Conservation (phyloP, 208 protist species). For the Wallacemonas sp. region DNA sequence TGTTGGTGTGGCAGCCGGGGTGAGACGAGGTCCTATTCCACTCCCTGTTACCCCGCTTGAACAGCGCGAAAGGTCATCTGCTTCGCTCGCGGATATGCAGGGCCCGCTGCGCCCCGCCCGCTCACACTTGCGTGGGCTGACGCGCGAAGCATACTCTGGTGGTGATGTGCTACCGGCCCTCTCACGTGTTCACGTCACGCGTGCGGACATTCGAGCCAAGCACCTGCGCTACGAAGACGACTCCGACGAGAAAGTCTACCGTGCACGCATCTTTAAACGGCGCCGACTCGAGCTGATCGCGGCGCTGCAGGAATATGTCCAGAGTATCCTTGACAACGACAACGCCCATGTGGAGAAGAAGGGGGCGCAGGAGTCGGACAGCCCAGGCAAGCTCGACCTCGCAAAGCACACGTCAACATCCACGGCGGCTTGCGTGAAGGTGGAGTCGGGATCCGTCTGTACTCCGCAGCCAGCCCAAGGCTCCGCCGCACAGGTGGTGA, state of each 20-base stretch:
- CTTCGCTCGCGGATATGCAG: no score
- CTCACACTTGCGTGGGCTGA: conserved; percentile 21
- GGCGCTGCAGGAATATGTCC: conserved; percentile 21
- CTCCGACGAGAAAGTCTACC: conserved; percentile 38
- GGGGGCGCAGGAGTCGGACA: neutral
- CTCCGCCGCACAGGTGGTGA: neutral
- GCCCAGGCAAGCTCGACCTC: no score
- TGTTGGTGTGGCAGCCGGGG: no score
- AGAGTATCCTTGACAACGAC: neutral
- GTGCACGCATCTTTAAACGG: conserved; percentile 45
- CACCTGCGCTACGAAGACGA: conserved; percentile 72
- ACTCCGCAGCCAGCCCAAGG: no score
- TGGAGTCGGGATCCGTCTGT: no score
- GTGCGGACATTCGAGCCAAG: conserved; percentile 52
- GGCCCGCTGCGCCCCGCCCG: neutral
- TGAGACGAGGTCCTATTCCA: no score
- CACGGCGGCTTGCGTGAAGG: no score
- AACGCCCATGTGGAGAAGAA: conserved; percentile 9
- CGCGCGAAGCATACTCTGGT: conserved; percentile 48
- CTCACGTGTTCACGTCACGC: conserved; percentile 59
- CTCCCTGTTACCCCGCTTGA: no score
- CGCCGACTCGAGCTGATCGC: conserved; percentile 47
- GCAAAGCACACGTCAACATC: no score
- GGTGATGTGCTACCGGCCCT: conserved; percentile 66
- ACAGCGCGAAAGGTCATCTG: no score